Evolutionary conservation across 2,329 filamentous ascomycete genomes (phyloP).

Genomic region (Colletotrichum agaves): DNA sequence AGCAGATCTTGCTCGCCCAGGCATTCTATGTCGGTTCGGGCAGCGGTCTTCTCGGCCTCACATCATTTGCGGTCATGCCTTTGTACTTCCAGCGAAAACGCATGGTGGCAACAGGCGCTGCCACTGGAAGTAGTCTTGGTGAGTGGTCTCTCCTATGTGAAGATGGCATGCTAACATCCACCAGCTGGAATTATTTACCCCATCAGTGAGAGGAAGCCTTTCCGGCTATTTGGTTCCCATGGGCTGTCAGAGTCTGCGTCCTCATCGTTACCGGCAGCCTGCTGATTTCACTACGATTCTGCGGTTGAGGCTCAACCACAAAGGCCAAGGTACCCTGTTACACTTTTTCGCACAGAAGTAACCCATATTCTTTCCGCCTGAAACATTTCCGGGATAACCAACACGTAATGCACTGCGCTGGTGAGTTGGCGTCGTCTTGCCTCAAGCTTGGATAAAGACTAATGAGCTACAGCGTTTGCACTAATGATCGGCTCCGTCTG

Average conservation of each 20-base stretch:
- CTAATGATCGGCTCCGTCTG: conserved; percentile 33
- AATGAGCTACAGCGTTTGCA: conserved; percentile 14
- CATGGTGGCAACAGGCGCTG: conserved; percentile 47
- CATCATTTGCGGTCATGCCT: conserved; percentile 47
- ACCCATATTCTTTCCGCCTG: too few species aligned
- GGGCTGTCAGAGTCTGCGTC: conserved; percentile 30
- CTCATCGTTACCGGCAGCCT: conserved; percentile 29
- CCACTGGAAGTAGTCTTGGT: conserved; percentile 47
- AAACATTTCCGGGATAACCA: conserved; percentile 21
- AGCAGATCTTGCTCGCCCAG: conserved; percentile 57
- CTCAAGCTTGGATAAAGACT: neutral
- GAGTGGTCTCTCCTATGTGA: conserved; percentile 1
- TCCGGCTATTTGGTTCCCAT: conserved; percentile 22
- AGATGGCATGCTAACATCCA: neutral
- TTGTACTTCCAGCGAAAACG: conserved; percentile 46
- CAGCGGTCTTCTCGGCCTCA: conserved; percentile 52
- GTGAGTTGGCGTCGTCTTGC: neutral
- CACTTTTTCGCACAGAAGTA: too few species aligned
- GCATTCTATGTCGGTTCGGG: conserved; percentile 58
- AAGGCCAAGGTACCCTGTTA: conserved; percentile 25
- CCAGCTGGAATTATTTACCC: conserved; percentile 29
- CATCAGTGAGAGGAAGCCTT: conserved; percentile 24
- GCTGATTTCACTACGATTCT: conserved; percentile 26
- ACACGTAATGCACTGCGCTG: conserved; percentile 23
- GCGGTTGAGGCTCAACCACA: conserved; percentile 27